Evolutionary conservation across 352 stramenopile species (phyloP).

Genomic region (Phytophthora meadii): DNA sequence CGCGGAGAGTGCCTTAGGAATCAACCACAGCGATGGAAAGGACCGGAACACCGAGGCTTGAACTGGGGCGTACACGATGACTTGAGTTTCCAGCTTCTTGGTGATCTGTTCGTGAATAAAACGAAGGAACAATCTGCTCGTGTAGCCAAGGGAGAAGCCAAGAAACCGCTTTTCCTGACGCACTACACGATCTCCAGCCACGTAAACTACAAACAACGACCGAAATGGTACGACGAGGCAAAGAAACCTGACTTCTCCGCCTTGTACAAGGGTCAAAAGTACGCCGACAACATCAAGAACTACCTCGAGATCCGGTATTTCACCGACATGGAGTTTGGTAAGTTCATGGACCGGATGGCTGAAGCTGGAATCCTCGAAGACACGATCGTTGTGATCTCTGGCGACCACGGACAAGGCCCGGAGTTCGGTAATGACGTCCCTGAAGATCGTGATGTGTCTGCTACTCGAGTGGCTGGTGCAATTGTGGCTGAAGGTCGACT

Average conservation of each 20-base stretch:
- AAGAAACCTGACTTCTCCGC: conserved; percentile 53
- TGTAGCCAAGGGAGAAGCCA: conserved; percentile 25
- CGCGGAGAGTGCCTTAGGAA: too few relatives aligned
- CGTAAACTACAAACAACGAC: conserved; percentile 39
- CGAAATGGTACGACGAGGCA: conserved; percentile 44
- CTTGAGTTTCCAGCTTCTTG: conserved; percentile 54
- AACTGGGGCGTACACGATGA: conserved; percentile 68
- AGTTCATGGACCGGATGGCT: conserved; percentile 62
- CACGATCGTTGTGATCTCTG: conserved; percentile 61
- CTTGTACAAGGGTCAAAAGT: conserved; percentile 37
- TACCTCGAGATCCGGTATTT: conserved; percentile 67
- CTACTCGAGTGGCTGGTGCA: conserved; percentile 40
- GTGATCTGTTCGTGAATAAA: conserved; percentile 56
- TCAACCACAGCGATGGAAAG: too few relatives aligned
- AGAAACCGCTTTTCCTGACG: conserved; percentile 59
- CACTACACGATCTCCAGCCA: conserved; percentile 75
- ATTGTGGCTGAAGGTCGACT: conserved; percentile 47
- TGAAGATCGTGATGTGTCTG: conserved; percentile 42
- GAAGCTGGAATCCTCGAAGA: conserved; percentile 52
- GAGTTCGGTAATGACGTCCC: conserved; percentile 38
- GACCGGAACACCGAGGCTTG: too few relatives aligned
- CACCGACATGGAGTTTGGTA: conserved; percentile 52
- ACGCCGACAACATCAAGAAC: conserved; percentile 36
- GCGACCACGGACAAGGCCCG: conserved; percentile 56
- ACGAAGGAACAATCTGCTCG: conserved; percentile 40